Evolutionary conservation across 2,329 filamentous ascomycete species (phyloP), one percentile per base, ranked within the genome.

Genomic region (Venturia pyrina): DNA sequence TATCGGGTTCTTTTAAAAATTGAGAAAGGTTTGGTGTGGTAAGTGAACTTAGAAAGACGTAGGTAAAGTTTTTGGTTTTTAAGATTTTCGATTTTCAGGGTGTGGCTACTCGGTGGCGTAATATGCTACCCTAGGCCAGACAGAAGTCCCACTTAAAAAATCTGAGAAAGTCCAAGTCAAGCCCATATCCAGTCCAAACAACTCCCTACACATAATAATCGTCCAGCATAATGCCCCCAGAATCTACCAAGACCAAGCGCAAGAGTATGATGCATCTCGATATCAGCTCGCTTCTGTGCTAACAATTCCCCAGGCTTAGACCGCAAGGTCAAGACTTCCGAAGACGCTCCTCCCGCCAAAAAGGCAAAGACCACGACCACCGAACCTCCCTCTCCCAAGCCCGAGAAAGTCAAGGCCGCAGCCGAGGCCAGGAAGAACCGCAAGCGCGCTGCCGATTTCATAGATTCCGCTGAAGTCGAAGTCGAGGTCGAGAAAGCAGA

Each of bases 201-300:
- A 15, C 37, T 5, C 10, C 2, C 13, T 10, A 19, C 43, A 44
- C 46, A 10, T 4, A 7, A 50, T n/a, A 50, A 11, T 11, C 46
- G 11, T n/a, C 21, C 43, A 7, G 19, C 43, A 19, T 24, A 48
- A 63, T 63, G 62, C n/a, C 62, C 17, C 6, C 19, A 48, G 46
- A 32, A 50, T 24, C 41, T 19, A 46, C 64, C 5, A 53, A 48
- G 15, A 44, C 56, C 11, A 65, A 65, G 80, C 80, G 81, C 75
- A 83, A 83, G 72, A 79, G 81, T 81, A 74, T 50, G 72, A 8
- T 13, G 46, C 1, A 13, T 21, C n/a, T 8, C 1, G 28, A 10
- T 15, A 24, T 13, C 21, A 11, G 61, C n/a, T 62, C 50, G 6
- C 15, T 41, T 43, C 19, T 37, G 1, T 34, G 67, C 63, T 66